A percentile compares a stretch with the other conserved stretches of the same genome.
These are phyloP conservation scores for Lactarius tabidus DNA, from an alignment of 768 basidiomycete species.

Conservation along the genomic window DNA sequence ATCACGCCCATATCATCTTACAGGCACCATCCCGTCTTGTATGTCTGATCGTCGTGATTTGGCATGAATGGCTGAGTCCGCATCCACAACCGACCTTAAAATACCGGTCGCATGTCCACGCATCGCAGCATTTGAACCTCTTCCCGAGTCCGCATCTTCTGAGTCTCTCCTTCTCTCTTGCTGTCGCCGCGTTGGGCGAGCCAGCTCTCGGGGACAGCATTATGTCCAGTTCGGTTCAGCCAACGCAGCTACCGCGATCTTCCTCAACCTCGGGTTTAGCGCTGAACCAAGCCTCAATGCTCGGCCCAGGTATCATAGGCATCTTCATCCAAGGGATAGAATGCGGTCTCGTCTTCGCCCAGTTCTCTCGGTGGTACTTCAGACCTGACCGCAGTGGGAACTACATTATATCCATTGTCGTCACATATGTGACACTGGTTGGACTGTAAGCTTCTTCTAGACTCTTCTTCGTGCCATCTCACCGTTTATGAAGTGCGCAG, in stretches of 20 bases:
- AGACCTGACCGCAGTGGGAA: not conserved
- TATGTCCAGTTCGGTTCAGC: constrained; percentile 1
- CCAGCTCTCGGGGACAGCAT: not conserved
- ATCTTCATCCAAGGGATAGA: constrained; percentile 4
- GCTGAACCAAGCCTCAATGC: not conserved
- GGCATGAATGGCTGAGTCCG: not conserved
- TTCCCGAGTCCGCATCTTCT: not conserved
- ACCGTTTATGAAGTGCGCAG: constrained; percentile 4
- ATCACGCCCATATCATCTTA: not conserved
- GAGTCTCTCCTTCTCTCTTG: too few species aligned
- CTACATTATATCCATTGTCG: not conserved
- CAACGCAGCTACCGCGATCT: not conserved
- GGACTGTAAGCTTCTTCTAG: constrained; percentile 8
- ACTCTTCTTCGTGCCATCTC: not conserved
- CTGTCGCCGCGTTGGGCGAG: not conserved
- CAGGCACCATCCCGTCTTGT: not conserved
- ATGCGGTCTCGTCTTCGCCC: constrained; percentile 10
- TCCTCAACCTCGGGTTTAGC: not conserved
- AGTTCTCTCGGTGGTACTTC: constrained; percentile 14
- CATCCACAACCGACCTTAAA: not conserved
- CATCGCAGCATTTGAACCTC: not conserved
- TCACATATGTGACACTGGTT: constrained; percentile 5
- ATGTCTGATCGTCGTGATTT: not conserved
- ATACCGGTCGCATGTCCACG: not conserved
- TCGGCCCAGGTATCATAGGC: constrained; percentile 6